A percentile compares a stretch with the other conserved stretches of the same genome.
Evolutionary conservation across 1,284 basidiomycete species (phyloP).

Genomic region (Heterobasidion occidentale): DNA sequence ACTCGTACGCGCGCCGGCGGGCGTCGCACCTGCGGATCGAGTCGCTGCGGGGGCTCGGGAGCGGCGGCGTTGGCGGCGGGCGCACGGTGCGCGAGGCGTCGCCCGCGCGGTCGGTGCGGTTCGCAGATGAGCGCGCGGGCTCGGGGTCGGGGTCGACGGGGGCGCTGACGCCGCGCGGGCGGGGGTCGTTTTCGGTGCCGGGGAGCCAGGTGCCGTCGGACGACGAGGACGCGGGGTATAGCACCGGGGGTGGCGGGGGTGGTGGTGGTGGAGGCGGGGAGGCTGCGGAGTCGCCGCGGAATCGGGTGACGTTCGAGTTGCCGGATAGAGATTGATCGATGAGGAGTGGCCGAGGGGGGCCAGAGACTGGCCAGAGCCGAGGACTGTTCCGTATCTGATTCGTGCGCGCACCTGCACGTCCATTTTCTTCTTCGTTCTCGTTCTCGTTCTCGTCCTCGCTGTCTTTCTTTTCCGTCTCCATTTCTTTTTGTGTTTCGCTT

Average conservation of each 20-base stretch:
- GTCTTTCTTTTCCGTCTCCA: no score
- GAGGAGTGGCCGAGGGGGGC: no score
- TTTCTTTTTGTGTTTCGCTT: no score
- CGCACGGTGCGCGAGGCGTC: not conserved
- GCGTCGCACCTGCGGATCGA: conserved; percentile 1
- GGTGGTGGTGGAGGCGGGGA: not conserved
- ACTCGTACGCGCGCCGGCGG: not conserved
- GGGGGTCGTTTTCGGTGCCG: not conserved
- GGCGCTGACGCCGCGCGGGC: not conserved
- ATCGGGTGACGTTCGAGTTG: conserved; percentile 1
- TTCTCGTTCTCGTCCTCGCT: no score
- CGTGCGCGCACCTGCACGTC: not conserved
- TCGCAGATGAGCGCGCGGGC: not conserved
- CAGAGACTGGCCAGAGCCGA: not conserved
- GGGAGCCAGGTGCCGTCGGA: conserved; percentile 4
- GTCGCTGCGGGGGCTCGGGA: conserved; percentile 1
- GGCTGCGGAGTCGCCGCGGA: not conserved
- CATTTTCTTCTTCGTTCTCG: not conserved
- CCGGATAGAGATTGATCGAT: not conserved
- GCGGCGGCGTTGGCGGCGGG: not conserved
- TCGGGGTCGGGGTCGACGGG: not conserved
- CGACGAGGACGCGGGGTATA: not conserved
- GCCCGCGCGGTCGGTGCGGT: conserved; percentile 4
- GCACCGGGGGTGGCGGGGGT: no score
- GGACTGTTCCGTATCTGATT: not conserved